Percentiles rank a stretch among this genome's conserved stretches.
Conservation (phyloP, 2,329 filamentous ascomycete genomes). For the Tricladium varicosporioides region DNA sequence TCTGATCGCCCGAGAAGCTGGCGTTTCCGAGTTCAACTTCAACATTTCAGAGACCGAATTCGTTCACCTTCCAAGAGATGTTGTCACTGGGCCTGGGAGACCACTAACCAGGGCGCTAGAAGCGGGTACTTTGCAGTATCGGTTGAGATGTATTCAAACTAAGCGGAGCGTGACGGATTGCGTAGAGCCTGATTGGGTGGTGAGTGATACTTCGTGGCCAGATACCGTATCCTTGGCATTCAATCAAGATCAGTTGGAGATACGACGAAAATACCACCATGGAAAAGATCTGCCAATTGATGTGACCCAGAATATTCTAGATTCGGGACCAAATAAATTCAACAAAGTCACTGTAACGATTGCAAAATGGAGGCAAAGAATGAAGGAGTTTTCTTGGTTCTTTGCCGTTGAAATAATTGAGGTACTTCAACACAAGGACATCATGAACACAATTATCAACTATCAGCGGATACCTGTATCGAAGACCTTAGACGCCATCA, state of each 20-base stretch:
- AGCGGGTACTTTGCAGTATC: conserved; percentile 59
- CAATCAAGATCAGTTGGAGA: conserved; percentile 57
- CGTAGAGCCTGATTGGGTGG: conserved; percentile 53
- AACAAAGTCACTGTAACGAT: conserved; percentile 26
- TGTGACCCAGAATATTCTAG: conserved; percentile 53
- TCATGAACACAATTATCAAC: conserved; percentile 41
- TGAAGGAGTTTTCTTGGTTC: conserved; percentile 46
- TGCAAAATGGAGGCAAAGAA: conserved; percentile 32
- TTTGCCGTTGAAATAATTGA: conserved; percentile 70
- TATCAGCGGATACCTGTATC: conserved; percentile 41
- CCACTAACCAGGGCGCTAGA: conserved; percentile 36
- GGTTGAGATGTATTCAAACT: conserved; percentile 63
- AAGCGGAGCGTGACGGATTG: conserved; percentile 33
- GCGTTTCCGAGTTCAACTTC: conserved; percentile 37
- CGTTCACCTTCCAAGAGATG: conserved; percentile 27
- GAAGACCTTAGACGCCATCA: conserved; percentile 57
- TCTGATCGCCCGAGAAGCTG: conserved; percentile 28
- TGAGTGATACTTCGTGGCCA: conserved; percentile 68
- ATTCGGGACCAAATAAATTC: conserved; percentile 7
- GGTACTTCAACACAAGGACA: conserved; percentile 45
- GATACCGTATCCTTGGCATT: conserved; percentile 65
- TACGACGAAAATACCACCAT: conserved; percentile 68
- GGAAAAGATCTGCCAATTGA: conserved; percentile 76
- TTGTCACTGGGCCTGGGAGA: conserved; percentile 14
- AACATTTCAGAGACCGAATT: conserved; percentile 21